Evolutionary conservation across 495 filamentous ascomycete species (phyloP).

Genomic region (Talaromyces thailandensis): DNA sequence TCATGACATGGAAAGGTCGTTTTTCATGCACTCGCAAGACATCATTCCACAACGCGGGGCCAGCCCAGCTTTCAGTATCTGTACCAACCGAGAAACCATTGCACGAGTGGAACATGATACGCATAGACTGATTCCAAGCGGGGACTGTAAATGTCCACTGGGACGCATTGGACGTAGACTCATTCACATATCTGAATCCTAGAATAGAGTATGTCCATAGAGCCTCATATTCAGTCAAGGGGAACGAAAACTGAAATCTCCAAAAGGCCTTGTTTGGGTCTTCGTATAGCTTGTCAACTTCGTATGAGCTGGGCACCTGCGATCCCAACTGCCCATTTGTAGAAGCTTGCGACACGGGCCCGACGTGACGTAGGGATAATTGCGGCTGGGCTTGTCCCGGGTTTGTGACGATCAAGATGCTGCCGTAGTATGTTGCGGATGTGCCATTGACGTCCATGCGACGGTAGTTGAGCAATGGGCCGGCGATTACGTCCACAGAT

Average conservation of each 20-base stretch:
- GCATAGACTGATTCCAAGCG: conserved; percentile 73
- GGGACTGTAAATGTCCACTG: conserved; percentile 63
- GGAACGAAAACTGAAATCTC: conserved; percentile 59
- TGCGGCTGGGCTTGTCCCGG: conserved; percentile 47
- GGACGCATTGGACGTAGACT: conserved; percentile 28
- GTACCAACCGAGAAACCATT: conserved; percentile 95
- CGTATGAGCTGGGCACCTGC: conserved; percentile 17
- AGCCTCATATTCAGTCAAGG: conserved; percentile 34
- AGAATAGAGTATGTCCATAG: conserved; percentile 41
- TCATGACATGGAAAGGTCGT: conserved; percentile 86
- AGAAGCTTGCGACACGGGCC: conserved; percentile 18
- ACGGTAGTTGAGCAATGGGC: conserved; percentile 77
- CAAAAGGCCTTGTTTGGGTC: conserved; percentile 73
- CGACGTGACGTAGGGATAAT: conserved; percentile 38
- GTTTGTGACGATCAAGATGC: conserved; percentile 69
- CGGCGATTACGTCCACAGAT: conserved; percentile 56
- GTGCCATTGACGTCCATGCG: conserved; percentile 59
- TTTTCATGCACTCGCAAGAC: conserved; percentile 61
- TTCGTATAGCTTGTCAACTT: conserved; percentile 67
- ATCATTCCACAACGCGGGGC: conserved; percentile 83
- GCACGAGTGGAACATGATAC: conserved; percentile 92
- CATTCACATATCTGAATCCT: conserved; percentile 27
- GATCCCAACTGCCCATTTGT: conserved; percentile 1
- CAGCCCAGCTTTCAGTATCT: conserved; percentile 75
- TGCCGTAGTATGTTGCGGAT: conserved; percentile 63